These are phyloP conservation scores for Fusarium sp. DNA, from an alignment of 2,329 filamentous ascomycete species.

Conservation along the genomic window DNA sequence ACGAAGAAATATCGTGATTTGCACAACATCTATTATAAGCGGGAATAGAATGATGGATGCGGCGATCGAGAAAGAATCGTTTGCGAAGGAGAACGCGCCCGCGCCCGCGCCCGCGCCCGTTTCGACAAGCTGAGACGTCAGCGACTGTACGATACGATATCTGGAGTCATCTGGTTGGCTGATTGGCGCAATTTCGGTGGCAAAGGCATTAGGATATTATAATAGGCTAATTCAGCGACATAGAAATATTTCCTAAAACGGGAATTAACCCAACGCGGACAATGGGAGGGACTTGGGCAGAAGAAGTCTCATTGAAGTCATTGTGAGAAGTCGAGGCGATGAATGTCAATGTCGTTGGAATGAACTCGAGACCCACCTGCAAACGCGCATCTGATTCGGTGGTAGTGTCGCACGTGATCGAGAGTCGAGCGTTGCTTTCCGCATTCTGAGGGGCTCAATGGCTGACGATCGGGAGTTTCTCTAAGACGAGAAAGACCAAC, in stretches of 20 bases:
- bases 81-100: conserved; percentile 57
- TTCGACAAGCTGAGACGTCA: conserved; percentile 29
- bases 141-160: conserved; percentile 39
- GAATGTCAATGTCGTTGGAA: conserved; percentile 28
- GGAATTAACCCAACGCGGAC: neutral
- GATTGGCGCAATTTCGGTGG: conserved; percentile 16
- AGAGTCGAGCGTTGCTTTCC: conserved; percentile 38
- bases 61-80: conserved; percentile 79
- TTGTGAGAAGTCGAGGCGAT: conserved; percentile 10
- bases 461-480: conserved; percentile 44
- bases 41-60: conserved; percentile 90
- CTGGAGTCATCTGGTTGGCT: conserved; percentile 21
- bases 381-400: conserved; percentile 38
- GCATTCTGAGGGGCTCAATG: conserved; percentile 44
- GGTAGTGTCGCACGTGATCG: conserved; percentile 40
- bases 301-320: conserved; percentile 27
- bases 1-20: conserved; percentile 87
- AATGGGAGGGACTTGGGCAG: neutral
- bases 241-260: neutral
- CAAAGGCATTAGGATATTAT: neutral
- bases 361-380: conserved; percentile 35
- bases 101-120: conserved; percentile 14
- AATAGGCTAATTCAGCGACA: neutral
- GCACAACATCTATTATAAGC: conserved; percentile 90
- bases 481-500: conserved; percentile 25